These are phyloP conservation scores for Fusarium oligoseptatum DNA, from an alignment of 2,329 filamentous ascomycete species.

Conservation along the genomic window DNA sequence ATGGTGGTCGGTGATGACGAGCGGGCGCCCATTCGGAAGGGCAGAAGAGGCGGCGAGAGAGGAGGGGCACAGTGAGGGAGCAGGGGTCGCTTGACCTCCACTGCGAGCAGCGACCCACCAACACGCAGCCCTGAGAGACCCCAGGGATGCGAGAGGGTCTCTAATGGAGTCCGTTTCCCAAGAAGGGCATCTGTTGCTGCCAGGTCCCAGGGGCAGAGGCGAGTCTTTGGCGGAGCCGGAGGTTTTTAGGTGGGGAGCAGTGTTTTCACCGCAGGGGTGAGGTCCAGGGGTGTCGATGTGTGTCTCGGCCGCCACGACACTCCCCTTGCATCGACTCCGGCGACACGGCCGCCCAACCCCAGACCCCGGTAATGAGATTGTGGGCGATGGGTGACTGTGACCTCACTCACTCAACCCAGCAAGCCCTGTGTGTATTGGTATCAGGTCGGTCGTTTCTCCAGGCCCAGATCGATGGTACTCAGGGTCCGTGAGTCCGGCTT, in stretches of 20 bases:
- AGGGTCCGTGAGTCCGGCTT: conserved; percentile 15
- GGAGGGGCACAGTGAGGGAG: conserved; percentile 31
- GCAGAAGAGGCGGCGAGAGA: conserved; percentile 23
- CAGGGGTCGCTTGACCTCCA: conserved; percentile 32
- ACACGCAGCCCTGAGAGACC: conserved; percentile 29
- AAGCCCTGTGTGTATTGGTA: conserved; percentile 18
- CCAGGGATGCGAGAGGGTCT: conserved; percentile 29
- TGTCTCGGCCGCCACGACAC: conserved; percentile 39
- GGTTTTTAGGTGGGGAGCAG: conserved; percentile 38
- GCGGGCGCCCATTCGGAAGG: conserved; percentile 39
- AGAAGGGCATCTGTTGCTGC: conserved; percentile 35
- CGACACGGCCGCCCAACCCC: conserved; percentile 24
- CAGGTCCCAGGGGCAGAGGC: conserved; percentile 43
- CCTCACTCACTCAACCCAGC: conserved; percentile 23
- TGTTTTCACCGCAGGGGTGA: conserved; percentile 23
- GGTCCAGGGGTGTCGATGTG: conserved; percentile 38
- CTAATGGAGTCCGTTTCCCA: conserved; percentile 24
- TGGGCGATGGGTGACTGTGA: conserved; percentile 21
- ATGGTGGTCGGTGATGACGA: conserved; percentile 40
- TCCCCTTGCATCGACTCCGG: conserved; percentile 23
- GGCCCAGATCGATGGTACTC: conserved; percentile 15
- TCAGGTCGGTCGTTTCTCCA: conserved; percentile 34
- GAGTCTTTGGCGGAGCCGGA: conserved; percentile 37
- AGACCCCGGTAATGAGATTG: conserved; percentile 29
- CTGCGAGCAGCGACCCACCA: conserved; percentile 35